Conservation (phyloP, 768 basidiomycete species). For the Pleurotus djamor region DNA sequence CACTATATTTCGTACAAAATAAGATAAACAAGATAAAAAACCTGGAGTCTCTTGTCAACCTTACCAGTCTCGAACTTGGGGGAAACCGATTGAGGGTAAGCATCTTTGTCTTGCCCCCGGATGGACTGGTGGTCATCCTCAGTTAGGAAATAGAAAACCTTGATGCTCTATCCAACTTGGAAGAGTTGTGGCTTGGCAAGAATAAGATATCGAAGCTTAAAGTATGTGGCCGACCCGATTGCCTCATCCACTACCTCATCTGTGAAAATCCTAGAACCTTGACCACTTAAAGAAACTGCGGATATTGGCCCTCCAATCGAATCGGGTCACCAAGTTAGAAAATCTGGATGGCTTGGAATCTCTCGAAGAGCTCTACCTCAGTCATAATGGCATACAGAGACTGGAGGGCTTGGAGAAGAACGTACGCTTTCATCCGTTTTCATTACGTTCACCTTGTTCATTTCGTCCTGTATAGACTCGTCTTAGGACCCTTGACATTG, state of each 20-base stretch:
- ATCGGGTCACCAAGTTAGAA: constrained; percentile 88
- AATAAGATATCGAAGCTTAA: constrained; percentile 92
- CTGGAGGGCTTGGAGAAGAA: constrained; percentile 87
- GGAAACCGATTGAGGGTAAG: constrained; percentile 89
- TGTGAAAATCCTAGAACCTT: constrained; percentile 52
- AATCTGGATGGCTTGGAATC: constrained; percentile 67
- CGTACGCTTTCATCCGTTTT: constrained; percentile 38
- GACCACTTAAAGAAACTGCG: constrained; percentile 66
- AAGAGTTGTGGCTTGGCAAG: constrained; percentile 97
- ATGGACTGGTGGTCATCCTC: not conserved
- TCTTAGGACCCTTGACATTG: constrained; percentile 84
- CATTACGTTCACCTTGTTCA: not conserved
- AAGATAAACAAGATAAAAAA: constrained; percentile 80
- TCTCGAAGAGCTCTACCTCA: constrained; percentile 90
- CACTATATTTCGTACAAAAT: constrained; percentile 96
- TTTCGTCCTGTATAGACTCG: constrained; percentile 38
- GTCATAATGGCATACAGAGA: constrained; percentile 85
- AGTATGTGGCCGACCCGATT: constrained; percentile 33
- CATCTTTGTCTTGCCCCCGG: constrained; percentile 3
- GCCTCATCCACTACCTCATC: not conserved
- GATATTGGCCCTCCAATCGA: constrained; percentile 91
- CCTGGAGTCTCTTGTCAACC: constrained; percentile 48
- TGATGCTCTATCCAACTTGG: constrained; percentile 75
- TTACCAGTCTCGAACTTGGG: constrained; percentile 88
- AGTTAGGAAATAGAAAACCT: constrained; percentile 83